A percentile compares a stretch with the other conserved stretches of the same genome.
These are phyloP conservation scores for Lumnitzera racemosa DNA, from an alignment of 345 rosid genomes.

Conservation along the genomic window DNA sequence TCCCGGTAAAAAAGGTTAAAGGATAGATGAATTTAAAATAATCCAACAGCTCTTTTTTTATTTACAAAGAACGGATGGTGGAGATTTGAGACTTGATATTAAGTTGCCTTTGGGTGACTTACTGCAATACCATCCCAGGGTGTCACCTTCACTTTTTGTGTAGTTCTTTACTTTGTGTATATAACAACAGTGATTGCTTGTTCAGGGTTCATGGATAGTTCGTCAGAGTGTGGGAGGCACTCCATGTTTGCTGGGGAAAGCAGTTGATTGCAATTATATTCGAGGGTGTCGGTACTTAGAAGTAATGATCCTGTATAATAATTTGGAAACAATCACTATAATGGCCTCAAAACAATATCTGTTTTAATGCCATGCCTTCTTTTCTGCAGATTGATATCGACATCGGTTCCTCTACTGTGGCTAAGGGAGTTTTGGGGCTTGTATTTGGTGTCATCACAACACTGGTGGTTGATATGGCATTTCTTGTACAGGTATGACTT, in stretches of 20 bases:
- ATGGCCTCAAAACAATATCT: not conserved
- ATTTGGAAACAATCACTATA: not conserved
- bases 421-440: constrained; percentile 97
- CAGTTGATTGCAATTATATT: constrained; percentile 92
- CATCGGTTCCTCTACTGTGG: constrained; percentile 96
- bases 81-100: too few relatives aligned
- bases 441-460: constrained; percentile 85
- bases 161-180: not conserved
- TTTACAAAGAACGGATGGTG: too few relatives aligned
- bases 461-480: constrained; percentile 98
- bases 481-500: constrained; percentile 76
- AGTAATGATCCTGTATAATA: constrained; percentile 27
- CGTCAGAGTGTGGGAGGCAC: constrained; percentile 99
- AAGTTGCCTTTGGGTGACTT: too few relatives aligned
- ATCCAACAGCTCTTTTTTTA: too few relatives aligned
- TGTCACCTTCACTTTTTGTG: not conserved
- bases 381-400: constrained; percentile 77
- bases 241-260: constrained; percentile 92
- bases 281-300: constrained; percentile 83
- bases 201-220: constrained; percentile 99
- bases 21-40: too few relatives aligned
- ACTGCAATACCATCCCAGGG: not conserved
- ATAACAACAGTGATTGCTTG: too few relatives aligned
- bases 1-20: too few relatives aligned
- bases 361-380: constrained; percentile 7